Evolutionary conservation across 225 moss, liverwort and hornwort species (phyloP).

Genomic region (Physcomitrellopsis africana): DNA sequence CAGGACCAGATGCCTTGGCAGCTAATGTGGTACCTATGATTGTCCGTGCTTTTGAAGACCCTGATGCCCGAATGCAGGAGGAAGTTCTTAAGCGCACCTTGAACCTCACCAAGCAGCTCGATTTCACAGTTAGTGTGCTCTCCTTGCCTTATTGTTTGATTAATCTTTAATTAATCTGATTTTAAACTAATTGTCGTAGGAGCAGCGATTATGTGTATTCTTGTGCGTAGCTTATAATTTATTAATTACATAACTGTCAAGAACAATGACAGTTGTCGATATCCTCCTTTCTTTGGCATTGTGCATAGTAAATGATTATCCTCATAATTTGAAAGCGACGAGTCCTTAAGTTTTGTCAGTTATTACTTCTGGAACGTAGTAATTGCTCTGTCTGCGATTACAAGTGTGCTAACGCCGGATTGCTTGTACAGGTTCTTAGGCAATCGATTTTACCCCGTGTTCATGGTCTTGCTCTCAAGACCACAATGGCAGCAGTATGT

Average conservation of each 20-base stretch:
- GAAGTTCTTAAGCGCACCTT: conserved; percentile 92
- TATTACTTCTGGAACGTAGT: not conserved
- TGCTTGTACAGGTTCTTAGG: conserved; percentile 54
- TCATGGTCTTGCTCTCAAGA: conserved; percentile 69
- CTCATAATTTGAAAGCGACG: not conserved
- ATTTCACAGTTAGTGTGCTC: conserved; percentile 71
- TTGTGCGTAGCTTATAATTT: not conserved
- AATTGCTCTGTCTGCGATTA: not conserved
- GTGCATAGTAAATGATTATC: not conserved
- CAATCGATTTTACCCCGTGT: conserved; percentile 66
- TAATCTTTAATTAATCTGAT: not conserved
- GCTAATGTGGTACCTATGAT: conserved; percentile 91
- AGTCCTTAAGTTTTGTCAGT: not conserved
- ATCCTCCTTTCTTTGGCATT: not conserved
- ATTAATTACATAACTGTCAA: not conserved
- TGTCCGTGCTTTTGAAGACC: conserved; percentile 95
- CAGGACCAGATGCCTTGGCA: conserved; percentile 83
- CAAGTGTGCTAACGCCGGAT: not conserved
- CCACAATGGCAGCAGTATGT: conserved; percentile 73
- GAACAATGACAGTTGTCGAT: not conserved
- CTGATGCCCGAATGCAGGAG: conserved; percentile 99
- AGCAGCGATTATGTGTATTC: not conserved
- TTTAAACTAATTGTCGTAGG: not conserved
- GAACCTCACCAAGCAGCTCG: conserved; percentile 90
- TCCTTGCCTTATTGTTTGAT: conserved; percentile 24